Percentiles rank a stretch among this genome's conserved stretches.
Conservation (phyloP, 768 basidiomycete species). For the Albatrellus ellisii region DNA sequence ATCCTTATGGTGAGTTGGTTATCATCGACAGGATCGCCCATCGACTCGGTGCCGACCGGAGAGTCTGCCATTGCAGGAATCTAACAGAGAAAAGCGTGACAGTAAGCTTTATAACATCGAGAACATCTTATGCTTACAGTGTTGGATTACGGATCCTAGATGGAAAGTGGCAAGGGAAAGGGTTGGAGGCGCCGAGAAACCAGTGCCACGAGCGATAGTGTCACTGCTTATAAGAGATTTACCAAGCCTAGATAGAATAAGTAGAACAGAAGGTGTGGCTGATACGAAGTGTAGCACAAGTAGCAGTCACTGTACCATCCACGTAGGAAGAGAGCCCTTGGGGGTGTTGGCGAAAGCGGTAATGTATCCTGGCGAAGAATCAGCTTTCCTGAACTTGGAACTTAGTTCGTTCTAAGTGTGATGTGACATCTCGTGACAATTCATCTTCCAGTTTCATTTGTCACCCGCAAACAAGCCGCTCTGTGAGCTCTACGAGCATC, state of each 20-base stretch:
- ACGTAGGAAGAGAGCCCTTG: too few species aligned
- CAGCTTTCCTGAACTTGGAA: conserved; percentile 15
- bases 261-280: neutral
- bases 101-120: neutral
- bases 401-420: conserved; percentile 17
- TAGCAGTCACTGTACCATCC: too few species aligned
- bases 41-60: conserved; percentile 20
- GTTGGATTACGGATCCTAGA: neutral
- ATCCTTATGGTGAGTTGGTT: conserved; percentile 46
- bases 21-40: conserved; percentile 22
- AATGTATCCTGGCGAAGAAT: conserved; percentile 7
- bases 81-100: conserved; percentile 3
- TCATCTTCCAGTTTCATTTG: conserved; percentile 5
- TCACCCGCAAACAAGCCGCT: neutral
- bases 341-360: too few species aligned
- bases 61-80: conserved; percentile 9
- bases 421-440: conserved; percentile 14
- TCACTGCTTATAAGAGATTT: neutral
- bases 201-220: neutral
- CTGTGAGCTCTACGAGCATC: too few species aligned
- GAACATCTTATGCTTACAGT: neutral
- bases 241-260: neutral
- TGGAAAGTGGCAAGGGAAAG: neutral
- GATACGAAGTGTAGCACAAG: neutral
- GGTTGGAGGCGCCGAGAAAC: neutral